Evolutionary conservation across 257 asterid genomes (phyloP).

Genomic region (Osmanthus fragrans): DNA sequence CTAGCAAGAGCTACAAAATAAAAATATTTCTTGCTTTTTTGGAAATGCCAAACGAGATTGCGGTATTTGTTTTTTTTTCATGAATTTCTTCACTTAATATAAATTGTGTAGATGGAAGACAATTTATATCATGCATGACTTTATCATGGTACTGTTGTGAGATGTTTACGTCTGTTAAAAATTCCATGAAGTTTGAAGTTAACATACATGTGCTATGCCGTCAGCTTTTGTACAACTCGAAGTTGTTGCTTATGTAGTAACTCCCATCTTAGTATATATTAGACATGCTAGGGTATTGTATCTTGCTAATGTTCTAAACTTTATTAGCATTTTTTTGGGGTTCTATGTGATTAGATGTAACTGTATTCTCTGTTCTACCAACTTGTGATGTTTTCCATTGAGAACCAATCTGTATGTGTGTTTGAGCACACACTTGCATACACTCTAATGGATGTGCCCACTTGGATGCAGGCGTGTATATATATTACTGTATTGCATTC

Average conservation of each 20-base stretch:
- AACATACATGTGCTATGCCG: neutral
- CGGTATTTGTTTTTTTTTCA: neutral
- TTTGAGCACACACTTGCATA: neutral
- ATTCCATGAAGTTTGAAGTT: neutral
- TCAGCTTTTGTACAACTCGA: neutral
- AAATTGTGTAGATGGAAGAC: neutral
- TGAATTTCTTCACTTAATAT: conserved; percentile 12
- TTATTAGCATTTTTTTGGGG: neutral
- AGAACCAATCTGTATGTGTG: neutral
- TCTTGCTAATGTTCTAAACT: neutral
- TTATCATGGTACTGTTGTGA: conserved; percentile 1
- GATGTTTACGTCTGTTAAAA: neutral
- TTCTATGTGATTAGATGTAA: neutral
- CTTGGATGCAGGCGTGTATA: neutral
- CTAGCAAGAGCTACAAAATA: neutral
- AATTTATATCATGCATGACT: conserved; percentile 7
- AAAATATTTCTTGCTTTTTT: conserved; percentile 3
- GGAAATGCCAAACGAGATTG: conserved; percentile 2
- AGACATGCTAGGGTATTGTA: neutral
- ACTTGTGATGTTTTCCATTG: neutral
- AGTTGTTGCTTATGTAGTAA: neutral
- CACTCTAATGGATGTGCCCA: neutral
- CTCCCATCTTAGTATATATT: neutral
- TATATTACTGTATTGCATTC: neutral
- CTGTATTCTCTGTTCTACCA: neutral